Evolutionary conservation across 805 yeast genomes (phyloP).

Genomic region (Wickerhamiella azymoides): DNA sequence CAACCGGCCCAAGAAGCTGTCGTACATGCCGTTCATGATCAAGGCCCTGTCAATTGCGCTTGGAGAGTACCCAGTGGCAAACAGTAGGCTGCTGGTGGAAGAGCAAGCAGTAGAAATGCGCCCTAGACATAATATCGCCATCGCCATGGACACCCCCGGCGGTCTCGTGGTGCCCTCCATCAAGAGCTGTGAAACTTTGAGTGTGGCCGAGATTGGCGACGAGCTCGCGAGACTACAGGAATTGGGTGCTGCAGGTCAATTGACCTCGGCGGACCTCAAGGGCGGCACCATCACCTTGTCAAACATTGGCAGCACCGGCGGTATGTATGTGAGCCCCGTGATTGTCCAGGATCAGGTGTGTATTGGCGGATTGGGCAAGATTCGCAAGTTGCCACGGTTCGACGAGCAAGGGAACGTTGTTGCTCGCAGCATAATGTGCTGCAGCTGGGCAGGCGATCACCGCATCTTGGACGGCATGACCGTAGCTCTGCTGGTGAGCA

Average conservation of each 20-base stretch:
- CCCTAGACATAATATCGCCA: conserved; percentile 22
- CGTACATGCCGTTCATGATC: conserved; percentile 26
- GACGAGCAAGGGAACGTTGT: conserved; percentile 16
- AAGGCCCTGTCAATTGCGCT: conserved; percentile 24
- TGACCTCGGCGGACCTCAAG: conserved; percentile 19
- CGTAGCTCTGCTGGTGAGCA: conserved; percentile 22
- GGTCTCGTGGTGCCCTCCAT: conserved; percentile 26
- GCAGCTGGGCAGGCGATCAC: conserved; percentile 27
- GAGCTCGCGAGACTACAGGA: conserved; percentile 22
- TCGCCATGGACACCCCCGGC: conserved; percentile 26
- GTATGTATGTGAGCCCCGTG: conserved; percentile 26
- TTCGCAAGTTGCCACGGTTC: conserved; percentile 21
- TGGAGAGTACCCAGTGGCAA: conserved; percentile 20
- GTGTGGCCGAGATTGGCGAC: conserved; percentile 21
- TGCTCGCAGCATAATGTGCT: conserved; percentile 20
- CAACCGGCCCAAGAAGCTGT: conserved; percentile 16
- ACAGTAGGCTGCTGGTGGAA: conserved; percentile 17
- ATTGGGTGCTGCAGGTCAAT: conserved; percentile 19
- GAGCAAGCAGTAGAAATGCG: conserved; percentile 17
- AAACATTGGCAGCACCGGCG: conserved; percentile 26
- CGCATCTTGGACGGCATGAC: conserved; percentile 26
- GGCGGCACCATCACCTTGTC: conserved; percentile 25
- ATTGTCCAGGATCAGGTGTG: conserved; percentile 24
- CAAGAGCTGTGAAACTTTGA: conserved; percentile 19
- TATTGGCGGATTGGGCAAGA: conserved; percentile 23